A percentile compares a stretch with the other conserved stretches of the same genome.
Conservation (phyloP, 495 filamentous ascomycete species). For the Parachaetomium inaequale region DNA sequence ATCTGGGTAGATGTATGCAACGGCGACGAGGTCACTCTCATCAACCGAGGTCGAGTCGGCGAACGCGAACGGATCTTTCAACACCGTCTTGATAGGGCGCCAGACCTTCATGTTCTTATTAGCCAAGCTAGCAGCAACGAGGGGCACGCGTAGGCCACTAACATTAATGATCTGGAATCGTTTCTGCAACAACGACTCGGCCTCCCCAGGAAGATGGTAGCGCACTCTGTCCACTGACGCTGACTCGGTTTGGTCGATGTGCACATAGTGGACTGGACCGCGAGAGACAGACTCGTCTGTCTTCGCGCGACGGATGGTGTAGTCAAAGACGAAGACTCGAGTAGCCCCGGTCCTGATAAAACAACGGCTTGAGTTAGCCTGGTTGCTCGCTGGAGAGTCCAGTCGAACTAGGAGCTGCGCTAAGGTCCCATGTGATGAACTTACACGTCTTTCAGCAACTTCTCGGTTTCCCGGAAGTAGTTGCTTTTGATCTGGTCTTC, state of each 20-base stretch:
- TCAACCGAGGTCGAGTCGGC: conserved; percentile 58
- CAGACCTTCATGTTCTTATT: conserved; percentile 43
- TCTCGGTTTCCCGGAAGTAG: conserved; percentile 66
- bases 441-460: conserved; percentile 61
- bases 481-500: conserved; percentile 63
- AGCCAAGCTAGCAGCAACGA: not conserved
- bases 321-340: conserved; percentile 70
- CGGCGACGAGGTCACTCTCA: conserved; percentile 62
- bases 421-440: conserved; percentile 22
- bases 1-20: conserved; percentile 70
- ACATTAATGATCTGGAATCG: conserved; percentile 74
- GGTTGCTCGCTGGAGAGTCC: conserved; percentile 44
- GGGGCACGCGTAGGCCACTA: not conserved
- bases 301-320: conserved; percentile 58
- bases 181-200: conserved; percentile 55
- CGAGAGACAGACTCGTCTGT: conserved; percentile 34
- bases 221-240: conserved; percentile 55
- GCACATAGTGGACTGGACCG: conserved; percentile 63
- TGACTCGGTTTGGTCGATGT: conserved; percentile 68
- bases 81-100: conserved; percentile 65
- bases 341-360: conserved; percentile 56
- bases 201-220: conserved; percentile 61
- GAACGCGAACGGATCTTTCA: conserved; percentile 59
- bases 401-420: not conserved
- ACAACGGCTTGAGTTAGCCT: conserved; percentile 23